Percentiles rank a stretch among this genome's conserved stretches.
Conservation (phyloP, 345 rosid genomes). For the Syzygium aqueum region DNA sequence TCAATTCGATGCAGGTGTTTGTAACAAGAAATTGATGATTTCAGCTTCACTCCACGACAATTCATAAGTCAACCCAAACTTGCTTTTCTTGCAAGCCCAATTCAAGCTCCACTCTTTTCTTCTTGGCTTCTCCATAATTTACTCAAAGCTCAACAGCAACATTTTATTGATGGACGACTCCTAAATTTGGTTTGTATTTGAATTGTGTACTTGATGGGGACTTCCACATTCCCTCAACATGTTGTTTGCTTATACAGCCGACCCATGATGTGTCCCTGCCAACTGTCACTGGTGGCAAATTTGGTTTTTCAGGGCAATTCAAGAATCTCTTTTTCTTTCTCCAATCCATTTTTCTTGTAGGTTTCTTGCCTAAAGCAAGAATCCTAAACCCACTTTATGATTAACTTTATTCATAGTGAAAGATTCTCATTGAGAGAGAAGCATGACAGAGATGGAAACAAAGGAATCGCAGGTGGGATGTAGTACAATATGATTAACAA, state of each 20-base stretch:
- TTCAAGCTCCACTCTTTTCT: not conserved
- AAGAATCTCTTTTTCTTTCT: not conserved
- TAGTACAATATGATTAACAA: not conserved
- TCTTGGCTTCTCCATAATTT: not conserved
- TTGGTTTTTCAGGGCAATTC: not conserved
- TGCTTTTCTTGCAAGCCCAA: constrained; percentile 4
- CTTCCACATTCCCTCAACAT: not conserved
- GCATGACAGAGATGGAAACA: not conserved
- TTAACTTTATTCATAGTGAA: not conserved
- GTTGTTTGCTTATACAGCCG: not conserved
- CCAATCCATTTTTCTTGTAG: not conserved
- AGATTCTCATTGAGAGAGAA: not conserved
- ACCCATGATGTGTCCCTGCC: not conserved
- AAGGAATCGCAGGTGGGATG: not conserved
- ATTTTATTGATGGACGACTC: not conserved
- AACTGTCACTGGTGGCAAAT: not conserved
- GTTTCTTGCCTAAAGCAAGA: not conserved
- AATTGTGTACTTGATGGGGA: not conserved
- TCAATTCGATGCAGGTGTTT: not conserved
- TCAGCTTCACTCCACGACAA: not conserved
- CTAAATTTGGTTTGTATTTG: not conserved
- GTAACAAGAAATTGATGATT: not conserved
- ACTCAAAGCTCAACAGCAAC: not conserved
- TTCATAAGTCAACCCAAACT: not conserved
- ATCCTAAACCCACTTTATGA: not conserved